Percentiles rank a stretch among this genome's conserved stretches.
Evolutionary conservation across 306 rosid species (phyloP).

Genomic region (Vicia sativa): DNA sequence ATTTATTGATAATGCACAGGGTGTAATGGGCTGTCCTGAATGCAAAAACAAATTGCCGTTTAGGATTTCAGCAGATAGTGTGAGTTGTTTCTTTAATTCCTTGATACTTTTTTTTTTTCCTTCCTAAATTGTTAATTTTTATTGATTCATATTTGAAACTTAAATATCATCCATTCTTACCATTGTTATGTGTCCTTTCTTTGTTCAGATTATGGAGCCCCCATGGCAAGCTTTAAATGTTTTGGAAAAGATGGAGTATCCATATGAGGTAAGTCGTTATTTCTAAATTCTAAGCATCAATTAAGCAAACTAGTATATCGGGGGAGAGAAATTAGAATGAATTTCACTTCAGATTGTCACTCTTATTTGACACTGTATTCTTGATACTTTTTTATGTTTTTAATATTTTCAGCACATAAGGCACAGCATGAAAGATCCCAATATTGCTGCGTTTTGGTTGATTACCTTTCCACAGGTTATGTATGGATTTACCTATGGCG

Average conservation of each 20-base stretch:
- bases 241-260: constrained; percentile 86
- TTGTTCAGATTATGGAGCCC: constrained; percentile 91
- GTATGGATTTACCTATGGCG: constrained; percentile 83
- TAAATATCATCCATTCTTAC: constrained; percentile 28
- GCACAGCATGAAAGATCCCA: constrained; percentile 95
- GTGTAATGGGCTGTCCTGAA: constrained; percentile 92
- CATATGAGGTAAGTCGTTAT: constrained; percentile 70
- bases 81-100: constrained; percentile 52
- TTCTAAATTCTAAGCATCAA: constrained; percentile 10
- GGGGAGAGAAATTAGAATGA: constrained; percentile 10
- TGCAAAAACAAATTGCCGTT: constrained; percentile 85
- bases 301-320: constrained; percentile 8
- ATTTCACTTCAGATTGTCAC: constrained; percentile 31
- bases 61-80: constrained; percentile 90
- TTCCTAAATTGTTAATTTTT: constrained; percentile 18
- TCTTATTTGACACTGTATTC: constrained; percentile 39
- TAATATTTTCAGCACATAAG: constrained; percentile 68
- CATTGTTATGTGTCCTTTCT: constrained; percentile 32
- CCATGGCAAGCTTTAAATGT: constrained; percentile 91
- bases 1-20: constrained; percentile 61
- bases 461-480: constrained; percentile 82
- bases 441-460: constrained; percentile 96
- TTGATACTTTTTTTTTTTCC: constrained; percentile 6
- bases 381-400: constrained; percentile 22
- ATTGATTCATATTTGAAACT: constrained; percentile 8